Base-by-base conservation (phyloP, 805 yeast genomes). In the Kluyveromyces aestuarii region DNA sequence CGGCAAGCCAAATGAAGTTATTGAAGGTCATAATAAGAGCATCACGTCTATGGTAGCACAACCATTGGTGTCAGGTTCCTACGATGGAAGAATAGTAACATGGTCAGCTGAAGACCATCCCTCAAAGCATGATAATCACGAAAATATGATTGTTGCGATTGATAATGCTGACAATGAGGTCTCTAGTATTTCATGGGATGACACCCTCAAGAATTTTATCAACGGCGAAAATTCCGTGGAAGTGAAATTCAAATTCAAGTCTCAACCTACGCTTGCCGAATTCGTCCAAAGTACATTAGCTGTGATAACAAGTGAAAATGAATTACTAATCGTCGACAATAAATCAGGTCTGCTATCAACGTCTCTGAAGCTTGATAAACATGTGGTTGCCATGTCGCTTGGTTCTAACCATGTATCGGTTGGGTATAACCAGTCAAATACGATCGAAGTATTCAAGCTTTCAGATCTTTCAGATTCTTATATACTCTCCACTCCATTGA, bases 151-250 rank as follows among this genome's bases (percentile, higher is more conserved):
- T 41, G 80, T 78, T 35, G 81, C 82, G 2, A 59, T 80, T 19
- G 74, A 55, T 25, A 59, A 55, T 21, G 55, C 53, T 6, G 58
- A 60, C 11, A 58, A 64, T 0, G 47, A 67, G 7, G 58, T 79
- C 17, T 66, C 72, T 46, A 73, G 88, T n/a, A 72, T 80, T 18
- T 95, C 90, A 2, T 93, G 98, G 98, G 99, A 91, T 66, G 96
- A 87, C 60, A 78, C 78, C 13, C 58, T 89, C 42, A 78, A 76
- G 59, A 56, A 66, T 13, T 52, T 72, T 27, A 62, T 56, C 2
- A 60, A 56, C 27, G 63, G 64, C 11, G 45, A 19, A 19, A 33
- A 43, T 14, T 46, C 52, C 2, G 41, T 10, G 14, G 48, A 48
- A 18, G 46, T 50, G 1, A 53, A 50, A 25, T 49, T 55, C 44